A percentile compares a stretch with the other conserved stretches of the same genome.
phyloP scores from a whole-genome alignment of 805 yeast species.

The Kodamaea jinghongensis region DNA sequence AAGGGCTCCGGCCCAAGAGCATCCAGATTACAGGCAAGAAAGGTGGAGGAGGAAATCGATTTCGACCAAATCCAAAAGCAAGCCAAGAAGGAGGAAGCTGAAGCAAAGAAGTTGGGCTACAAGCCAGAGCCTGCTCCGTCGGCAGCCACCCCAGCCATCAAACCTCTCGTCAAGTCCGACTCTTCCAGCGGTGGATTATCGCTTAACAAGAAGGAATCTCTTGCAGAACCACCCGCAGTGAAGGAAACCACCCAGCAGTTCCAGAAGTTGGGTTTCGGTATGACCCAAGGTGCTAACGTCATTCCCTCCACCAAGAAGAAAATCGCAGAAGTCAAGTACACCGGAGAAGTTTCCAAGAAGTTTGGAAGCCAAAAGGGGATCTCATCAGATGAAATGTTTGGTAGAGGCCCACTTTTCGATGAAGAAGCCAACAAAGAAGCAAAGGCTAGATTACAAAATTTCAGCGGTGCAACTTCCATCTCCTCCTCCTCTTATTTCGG shows the following conservation, averaged over 20 bases:
- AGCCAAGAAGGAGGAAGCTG: slow-evolving; percentile 80
- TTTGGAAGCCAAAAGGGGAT: slow-evolving; percentile 91
- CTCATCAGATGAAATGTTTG: slow-evolving; percentile 92
- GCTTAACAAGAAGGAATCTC: slow-evolving; percentile 5
- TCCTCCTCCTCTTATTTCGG: slow-evolving; percentile 94
- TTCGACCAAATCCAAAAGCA: slow-evolving; percentile 66
- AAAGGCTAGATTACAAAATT: slow-evolving; percentile 70
- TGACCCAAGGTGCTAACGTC: slow-evolving; percentile 65
- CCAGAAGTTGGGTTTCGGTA: slow-evolving; percentile 88
- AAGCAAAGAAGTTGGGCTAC: slow-evolving; percentile 54
- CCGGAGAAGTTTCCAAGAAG: slow-evolving; percentile 72
- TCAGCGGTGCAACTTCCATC: slow-evolving; percentile 83
- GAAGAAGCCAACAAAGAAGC: slow-evolving; percentile 79
- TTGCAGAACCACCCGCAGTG: slow-evolving; percentile 22
- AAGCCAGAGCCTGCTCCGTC: slow-evolving; percentile 29
- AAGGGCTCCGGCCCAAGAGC: slow-evolving; percentile 52
- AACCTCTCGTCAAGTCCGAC: not conserved
- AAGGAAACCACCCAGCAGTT: slow-evolving; percentile 62
- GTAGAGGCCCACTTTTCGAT: slow-evolving; percentile 77
- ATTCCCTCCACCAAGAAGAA: slow-evolving; percentile 39
- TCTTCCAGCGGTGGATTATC: too few species aligned
- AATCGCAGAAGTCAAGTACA: slow-evolving; percentile 58
- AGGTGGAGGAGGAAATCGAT: slow-evolving; percentile 48
- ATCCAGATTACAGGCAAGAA: slow-evolving; percentile 56
- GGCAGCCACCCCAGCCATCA: slow-evolving; percentile 2